A percentile compares a stretch with the other conserved stretches of the same genome.
These are phyloP conservation scores for Plasmodium malariae DNA, from an alignment of 169 alveolate species.

Conservation along the genomic window DNA sequence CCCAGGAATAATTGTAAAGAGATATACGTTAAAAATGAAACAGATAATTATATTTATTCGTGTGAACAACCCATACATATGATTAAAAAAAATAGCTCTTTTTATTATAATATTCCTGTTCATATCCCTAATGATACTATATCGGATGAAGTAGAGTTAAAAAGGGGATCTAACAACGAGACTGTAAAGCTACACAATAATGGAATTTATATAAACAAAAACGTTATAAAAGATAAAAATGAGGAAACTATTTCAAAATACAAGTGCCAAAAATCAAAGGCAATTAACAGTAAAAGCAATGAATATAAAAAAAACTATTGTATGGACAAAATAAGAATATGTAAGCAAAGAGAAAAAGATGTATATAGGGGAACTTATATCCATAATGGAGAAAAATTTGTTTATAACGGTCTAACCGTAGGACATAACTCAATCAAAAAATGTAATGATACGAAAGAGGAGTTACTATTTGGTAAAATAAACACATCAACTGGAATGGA, in stretches of 20 bases:
- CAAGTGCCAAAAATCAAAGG: background rate
- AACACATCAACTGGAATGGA: conserved; percentile 1
- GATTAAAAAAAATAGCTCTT: background rate
- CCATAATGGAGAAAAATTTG: background rate
- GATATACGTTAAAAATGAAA: background rate
- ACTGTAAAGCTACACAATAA: background rate
- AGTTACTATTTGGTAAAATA: conserved; percentile 14
- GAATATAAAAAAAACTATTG: background rate
- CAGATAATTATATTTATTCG: background rate
- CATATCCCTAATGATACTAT: no score
- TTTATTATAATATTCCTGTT: background rate
- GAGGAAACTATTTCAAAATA: background rate
- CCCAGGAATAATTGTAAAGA: background rate
- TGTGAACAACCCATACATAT: background rate
- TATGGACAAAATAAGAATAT: background rate
- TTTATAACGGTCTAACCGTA: conserved; percentile 8
- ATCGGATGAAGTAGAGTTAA: background rate
- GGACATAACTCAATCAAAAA: background rate
- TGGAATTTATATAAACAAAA: background rate
- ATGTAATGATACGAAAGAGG: background rate
- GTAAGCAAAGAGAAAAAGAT: background rate
- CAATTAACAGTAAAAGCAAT: background rate
- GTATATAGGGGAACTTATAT: background rate
- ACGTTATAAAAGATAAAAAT: background rate
- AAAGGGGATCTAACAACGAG: background rate